Base-by-base conservation (phyloP, 2,329 filamentous ascomycete species). In the Eutypella sp. region DNA sequence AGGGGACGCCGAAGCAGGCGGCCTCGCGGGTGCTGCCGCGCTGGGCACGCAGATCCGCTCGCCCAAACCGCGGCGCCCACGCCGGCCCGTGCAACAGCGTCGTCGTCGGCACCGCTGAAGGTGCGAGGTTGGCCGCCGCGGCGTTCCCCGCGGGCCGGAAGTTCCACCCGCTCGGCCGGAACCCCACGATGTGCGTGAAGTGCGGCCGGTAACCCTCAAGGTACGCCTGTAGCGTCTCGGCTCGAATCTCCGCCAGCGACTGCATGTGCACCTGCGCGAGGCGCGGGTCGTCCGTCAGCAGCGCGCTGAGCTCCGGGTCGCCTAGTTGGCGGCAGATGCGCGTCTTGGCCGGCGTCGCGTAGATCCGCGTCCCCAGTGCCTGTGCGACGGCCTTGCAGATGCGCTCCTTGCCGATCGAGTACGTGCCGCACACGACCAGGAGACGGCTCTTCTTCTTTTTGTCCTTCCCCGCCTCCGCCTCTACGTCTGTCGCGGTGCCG, bases 231-330 rank as follows among this genome's bases (percentile, higher is more conserved):
- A 99, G 75, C 0, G 92, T 96, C 55, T 96, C 91, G 27, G 90
- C 84, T 22, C 90, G 84, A 54, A 99, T 90, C 65, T 97, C 92
- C 75, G 93, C 93, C 9, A 99, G 75, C 58, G 87, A 90, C 57
- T 96, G 95, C 91, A 99, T 96, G 68, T 99, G 93, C 0, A 99
- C 90, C 66, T 97, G 92, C 0, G 93, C 93, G 57, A 89, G 87
- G 19, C 78, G 71, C 0, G 93, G 90, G 61, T 96, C 73, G 7
- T 76, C 75, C 0, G 93, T 99, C 58, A 99, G 78, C 4, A 89
- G 78, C 0, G 79, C 76, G 22, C 83, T 74, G 4, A 99, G 77
- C 60, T 96, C 91, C 0, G 85, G 76, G 61, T 97, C 92, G 61
- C 90, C 90, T 1, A 99, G 78, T 53, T 89, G 89, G 19, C 79